Evolutionary conservation across 495 filamentous ascomycete species (phyloP), one percentile per base, ranked within the genome.

Genomic region (Xylaria bambusicola): DNA sequence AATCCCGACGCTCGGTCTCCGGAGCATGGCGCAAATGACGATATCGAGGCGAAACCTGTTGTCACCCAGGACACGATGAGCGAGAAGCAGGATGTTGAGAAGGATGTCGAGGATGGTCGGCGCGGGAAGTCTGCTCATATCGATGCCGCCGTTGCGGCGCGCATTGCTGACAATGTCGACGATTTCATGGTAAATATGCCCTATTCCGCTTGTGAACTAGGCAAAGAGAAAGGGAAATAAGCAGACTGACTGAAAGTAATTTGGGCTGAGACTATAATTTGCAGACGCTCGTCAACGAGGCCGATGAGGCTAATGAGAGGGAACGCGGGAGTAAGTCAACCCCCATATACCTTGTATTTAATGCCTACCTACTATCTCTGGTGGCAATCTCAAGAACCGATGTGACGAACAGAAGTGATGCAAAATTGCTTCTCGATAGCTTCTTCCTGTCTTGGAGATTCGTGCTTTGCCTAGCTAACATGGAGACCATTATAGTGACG

Each of bases 221-320:
- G 27, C 40, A 8, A 26, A 10, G 29, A 33, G 29, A 33, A 53
- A 6, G 18, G 8, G 17, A 23, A 38, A n/a, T 8, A 53, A 24
- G 21, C 2, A 27, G 12, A 24, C 27, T 27, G 13, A 18, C 3
- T 54, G 2, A 10, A 13, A 23, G 26, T 23, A n/a, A 46, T 46
- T 17, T n/a, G 15, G 21, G 41, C 10, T 20, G 8, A 60, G 5
- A 15, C 27, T 13, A 36, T 10, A 31, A 24, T 18, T n/a, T 27
- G 20, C n/a, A 71, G 69, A 68, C 62, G 3, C 69, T 71, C 23
- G 69, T 71, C 3, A 69, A 63, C 36, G 69, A 71, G 21, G 69
- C 69, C 23, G 64, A 71, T 13, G 67, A 70, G 38, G 69, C 69
- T 7, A 71, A 71, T 38, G 69, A 70, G 36, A 61, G 65, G 47